phyloP scores from a whole-genome alignment of 2,329 filamentous ascomycete genomes.

The Fusarium caatingaense region DNA sequence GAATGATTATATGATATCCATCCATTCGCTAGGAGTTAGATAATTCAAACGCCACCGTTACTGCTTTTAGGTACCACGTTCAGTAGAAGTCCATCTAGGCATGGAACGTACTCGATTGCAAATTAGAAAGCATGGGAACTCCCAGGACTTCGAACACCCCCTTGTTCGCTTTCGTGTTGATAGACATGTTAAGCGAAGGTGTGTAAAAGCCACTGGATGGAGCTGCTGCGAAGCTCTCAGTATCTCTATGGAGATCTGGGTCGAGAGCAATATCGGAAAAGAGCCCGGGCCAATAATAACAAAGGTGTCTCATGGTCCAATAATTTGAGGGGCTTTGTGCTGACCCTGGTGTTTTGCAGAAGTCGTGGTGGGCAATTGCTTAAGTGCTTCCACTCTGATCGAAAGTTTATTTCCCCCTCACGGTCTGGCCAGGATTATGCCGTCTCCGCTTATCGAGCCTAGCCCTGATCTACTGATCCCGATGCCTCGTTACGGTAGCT shows the following conservation, averaged over 20 bases:
- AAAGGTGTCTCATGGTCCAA: constrained; percentile 3
- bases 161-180: neutral
- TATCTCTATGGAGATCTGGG: constrained; percentile 12
- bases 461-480: constrained; percentile 16
- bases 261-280: constrained; percentile 19
- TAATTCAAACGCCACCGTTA: constrained; percentile 43
- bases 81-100: neutral
- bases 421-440: constrained; percentile 26
- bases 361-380: constrained; percentile 23
- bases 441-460: constrained; percentile 21
- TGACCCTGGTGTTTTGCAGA: constrained; percentile 22
- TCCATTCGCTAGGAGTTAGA: constrained; percentile 19
- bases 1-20: constrained; percentile 3
- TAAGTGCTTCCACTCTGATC: constrained; percentile 35
- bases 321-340: constrained; percentile 28
- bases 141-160: neutral
- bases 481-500: constrained; percentile 23
- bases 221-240: constrained; percentile 9
- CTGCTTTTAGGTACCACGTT: constrained; percentile 30
- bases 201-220: constrained; percentile 7
- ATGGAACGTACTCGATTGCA: constrained; percentile 3
- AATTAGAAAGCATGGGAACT: neutral
- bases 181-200: neutral
- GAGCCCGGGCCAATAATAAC: constrained; percentile 20
- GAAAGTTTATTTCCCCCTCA: constrained; percentile 46